A percentile compares a stretch with the other conserved stretches of the same genome.
Conservation (phyloP, 768 basidiomycete genomes). For the Mycena indigotica region DNA sequence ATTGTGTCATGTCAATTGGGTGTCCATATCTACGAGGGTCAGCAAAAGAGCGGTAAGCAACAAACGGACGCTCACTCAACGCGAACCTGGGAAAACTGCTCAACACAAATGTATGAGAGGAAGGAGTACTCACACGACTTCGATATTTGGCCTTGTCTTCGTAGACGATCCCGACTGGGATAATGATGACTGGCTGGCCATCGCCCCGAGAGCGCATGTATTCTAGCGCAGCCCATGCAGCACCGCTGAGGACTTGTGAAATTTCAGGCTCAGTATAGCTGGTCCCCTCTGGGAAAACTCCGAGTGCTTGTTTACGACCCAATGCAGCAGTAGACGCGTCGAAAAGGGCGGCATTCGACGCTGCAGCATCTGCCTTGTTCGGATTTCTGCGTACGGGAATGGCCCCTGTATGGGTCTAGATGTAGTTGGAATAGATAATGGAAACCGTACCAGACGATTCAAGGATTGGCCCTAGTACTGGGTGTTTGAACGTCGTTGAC, state of each 20-base stretch:
- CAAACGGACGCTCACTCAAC: slow-evolving; percentile 26
- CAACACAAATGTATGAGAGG: neutral
- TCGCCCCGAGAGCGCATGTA: slow-evolving; percentile 44
- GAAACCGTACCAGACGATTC: slow-evolving; percentile 45
- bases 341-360: slow-evolving; percentile 18
- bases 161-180: slow-evolving; percentile 73
- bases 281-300: slow-evolving; percentile 70
- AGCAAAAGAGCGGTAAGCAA: slow-evolving; percentile 6
- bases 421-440: neutral
- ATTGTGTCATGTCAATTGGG: slow-evolving; percentile 41
- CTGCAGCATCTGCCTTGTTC: slow-evolving; percentile 35
- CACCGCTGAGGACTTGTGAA: slow-evolving; percentile 59
- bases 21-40: slow-evolving; percentile 51
- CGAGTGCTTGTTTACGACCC: slow-evolving; percentile 40
- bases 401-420: slow-evolving; percentile 38
- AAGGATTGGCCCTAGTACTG: slow-evolving; percentile 51
- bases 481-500: slow-evolving; percentile 64
- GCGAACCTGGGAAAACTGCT: neutral
- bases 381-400: slow-evolving; percentile 72
- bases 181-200: slow-evolving; percentile 42
- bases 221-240: slow-evolving; percentile 73
- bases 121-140: slow-evolving; percentile 49
- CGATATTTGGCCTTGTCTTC: slow-evolving; percentile 67
- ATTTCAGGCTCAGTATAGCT: slow-evolving; percentile 51
- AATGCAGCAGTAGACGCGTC: slow-evolving; percentile 17